Base-by-base conservation (phyloP, 1,284 basidiomycete species). In the Hymenochaete sp. region DNA sequence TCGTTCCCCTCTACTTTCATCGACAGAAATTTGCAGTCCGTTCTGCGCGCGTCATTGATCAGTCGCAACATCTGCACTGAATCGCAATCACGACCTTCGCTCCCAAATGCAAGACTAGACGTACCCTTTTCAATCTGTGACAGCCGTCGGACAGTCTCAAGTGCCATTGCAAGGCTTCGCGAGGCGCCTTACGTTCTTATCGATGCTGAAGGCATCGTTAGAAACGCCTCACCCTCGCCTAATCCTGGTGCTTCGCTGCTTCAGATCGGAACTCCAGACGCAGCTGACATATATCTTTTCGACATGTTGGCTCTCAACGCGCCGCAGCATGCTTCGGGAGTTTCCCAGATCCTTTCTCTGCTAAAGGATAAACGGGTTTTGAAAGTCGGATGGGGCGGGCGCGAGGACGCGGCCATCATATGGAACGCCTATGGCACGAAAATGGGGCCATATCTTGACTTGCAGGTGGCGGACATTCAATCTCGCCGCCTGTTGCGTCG, bases 301-400 rank as follows among this genome's bases (percentile, higher is more conserved):
- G 35, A 44, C 21, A 44, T 44, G 43, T 16, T 44, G 27, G 14
- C 32, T 13, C 43, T 44, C 19, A 21, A 26, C 11, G 29, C 36
- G 9, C 26, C 26, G 11, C 3, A 5, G 9, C 31, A 27, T n/a
- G 33, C 32, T 37, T n/a, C n/a, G n/a, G n/a, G n/a, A n/a, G 22
- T 27, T 8, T 13, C 2, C 4, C n/a, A n/a, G 19, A n/a, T 44
- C 4, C 43, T 44, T 8, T 11, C 19, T 11, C 21, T 44, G 5
- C 3, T 44, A 37, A 10, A 6, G 11, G 35, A 27, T 13, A n/a
- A 32, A 5, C 36, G 13, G 18, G 10, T 37, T 18, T 18, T 44
- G 11, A 44, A 44, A 26, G 43, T 44, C 14, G 43, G 43, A 4
- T 44, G 43, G 43, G 35, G 43, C 22, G 43, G 43, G 29, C 19